Base-by-base conservation (phyloP, 129 eudicot species). In the Artemisia annua region DNA sequence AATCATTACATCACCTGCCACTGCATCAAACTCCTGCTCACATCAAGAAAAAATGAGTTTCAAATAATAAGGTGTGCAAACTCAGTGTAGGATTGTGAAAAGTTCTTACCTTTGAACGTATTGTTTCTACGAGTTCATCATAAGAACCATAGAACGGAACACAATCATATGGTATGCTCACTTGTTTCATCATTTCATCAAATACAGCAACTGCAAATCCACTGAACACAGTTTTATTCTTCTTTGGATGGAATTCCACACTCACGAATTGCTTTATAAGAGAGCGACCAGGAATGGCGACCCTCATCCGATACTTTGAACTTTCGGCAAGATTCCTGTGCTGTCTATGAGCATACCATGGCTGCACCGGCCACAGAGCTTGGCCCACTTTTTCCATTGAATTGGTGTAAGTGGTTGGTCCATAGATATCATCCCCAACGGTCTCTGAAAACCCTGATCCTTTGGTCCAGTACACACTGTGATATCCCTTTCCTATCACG, bases 161-260 rank as follows among this genome's bases (percentile, higher is more conserved):
- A 66, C 75, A 78, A 10, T 86, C 82, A 56, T 80, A 86, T 56
- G 84, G 87, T 3, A 80, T 79, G 19, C 74, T 79, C 78, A 86
- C 9, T 24, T 74, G 57, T 48, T 64, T 71, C 69, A 83, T 78
- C 53, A 77, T 77, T 81, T 83, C 84, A 7, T 74, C 66, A 35
- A 86, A 86, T 69, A 86, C 81, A 22, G 76, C 85, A 7, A 83
- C 72, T 68, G 81, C 85, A 79, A 86, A 83, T 20, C 91, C 91
- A 14, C 69, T 39, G 22, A 80, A 58, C 50, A 77, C 61, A 5
- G 51, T 61, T 64, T 66, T 55, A 3, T 70, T 78, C 48, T 72
- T 19, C 49, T 70, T 32, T 3, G 54, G 39, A 60, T 69, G 73
- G 58, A 73, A 77, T 32, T 83, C 68, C 15, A 80, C 84, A 43